Conservation (phyloP, 2,329 filamentous ascomycete species). For the Leptographium wingfieldii region DNA sequence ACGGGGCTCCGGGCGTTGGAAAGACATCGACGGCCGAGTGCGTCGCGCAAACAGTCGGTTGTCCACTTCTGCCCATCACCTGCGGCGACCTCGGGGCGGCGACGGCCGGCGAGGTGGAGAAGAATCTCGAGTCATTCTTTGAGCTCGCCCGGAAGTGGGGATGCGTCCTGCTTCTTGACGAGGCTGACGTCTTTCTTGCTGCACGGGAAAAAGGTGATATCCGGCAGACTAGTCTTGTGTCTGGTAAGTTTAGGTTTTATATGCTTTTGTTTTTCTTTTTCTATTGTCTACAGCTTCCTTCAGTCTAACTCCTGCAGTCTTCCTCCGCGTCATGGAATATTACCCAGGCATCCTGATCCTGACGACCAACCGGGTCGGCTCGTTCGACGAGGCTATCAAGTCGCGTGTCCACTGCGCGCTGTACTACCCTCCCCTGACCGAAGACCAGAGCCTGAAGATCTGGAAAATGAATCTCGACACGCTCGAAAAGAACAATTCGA, state of each 20-base stretch:
- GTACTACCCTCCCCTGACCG: conserved; percentile 19
- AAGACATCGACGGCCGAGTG: conserved; percentile 5
- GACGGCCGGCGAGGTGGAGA: conserved; percentile 16
- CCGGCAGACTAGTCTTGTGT: conserved; percentile 19
- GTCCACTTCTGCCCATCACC: background rate
- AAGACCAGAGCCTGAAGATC: conserved; percentile 9
- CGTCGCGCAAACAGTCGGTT: background rate
- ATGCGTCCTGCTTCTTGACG: conserved; percentile 15
- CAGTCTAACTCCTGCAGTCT: conserved; percentile 21
- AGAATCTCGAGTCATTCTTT: conserved; percentile 14
- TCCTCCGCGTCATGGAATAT: conserved; percentile 14
- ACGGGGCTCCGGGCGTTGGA: conserved; percentile 3
- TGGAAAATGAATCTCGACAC: conserved; percentile 9
- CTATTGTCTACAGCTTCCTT: background rate
- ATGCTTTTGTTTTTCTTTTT: background rate
- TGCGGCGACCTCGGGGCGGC: background rate
- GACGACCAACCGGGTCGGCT: conserved; percentile 13
- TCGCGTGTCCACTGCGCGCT: conserved; percentile 24
- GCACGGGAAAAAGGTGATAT: conserved; percentile 12
- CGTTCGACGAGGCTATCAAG: conserved; percentile 28
- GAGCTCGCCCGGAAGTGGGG: conserved; percentile 12
- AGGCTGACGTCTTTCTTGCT: conserved; percentile 16
- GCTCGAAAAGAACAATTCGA: background rate
- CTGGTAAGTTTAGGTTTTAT: conserved; percentile 16
- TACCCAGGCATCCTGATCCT: conserved; percentile 14